Base-by-base conservation (phyloP, 352 stramenopile species). In the Phytophthora nicotianae region DNA sequence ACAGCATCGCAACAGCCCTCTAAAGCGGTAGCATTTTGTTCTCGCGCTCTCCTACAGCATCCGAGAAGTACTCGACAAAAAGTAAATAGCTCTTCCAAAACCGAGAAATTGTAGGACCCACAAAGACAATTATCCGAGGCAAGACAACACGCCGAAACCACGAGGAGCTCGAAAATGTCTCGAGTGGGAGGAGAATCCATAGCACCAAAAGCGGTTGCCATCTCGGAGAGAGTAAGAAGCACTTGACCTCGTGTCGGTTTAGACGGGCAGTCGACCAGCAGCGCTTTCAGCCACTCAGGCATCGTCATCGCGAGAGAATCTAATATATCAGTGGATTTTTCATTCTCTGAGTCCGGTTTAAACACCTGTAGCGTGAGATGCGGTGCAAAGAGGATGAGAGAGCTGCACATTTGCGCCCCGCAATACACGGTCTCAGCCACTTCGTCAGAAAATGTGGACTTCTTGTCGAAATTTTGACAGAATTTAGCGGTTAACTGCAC, bases 251-350 rank as follows among this genome's bases (percentile, higher is more conserved):
- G 50, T n/a, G 63, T 75, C 2, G 43, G 3, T 53, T 54, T 63
- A 1, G 62, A 72, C 2, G 68, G 45, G 41, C 68, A 75, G 7
- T 72, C 53, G 3, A 75, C 48, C 26, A 75, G 63, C n/a, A 75
- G 38, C 6, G 52, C 27, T 43, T 60, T 53, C 10, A 75, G 41
- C 68, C 68, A 75, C 2, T 33, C 53, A 19, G 13, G 21, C 14
- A 74, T 37, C 17, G 54, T 53, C 9, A 51, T 20, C 16, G 14
- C 17, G 27, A 6, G 16, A 16, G 6, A 32, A 38, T 14, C n/a
- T 8, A 8, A 27, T 32, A 20, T 32, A 29, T 20, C 13, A 11
- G n/a, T 24, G 16, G 45, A 17, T 7, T 9, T 37, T 46, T 37
- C 16, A 29, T 4, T 38, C 5, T 32, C 37, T 6, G 9, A 4